Evolutionary conservation across 495 filamentous ascomycete genomes (phyloP).

Genomic region (Lasiosphaeris hirsuta): DNA sequence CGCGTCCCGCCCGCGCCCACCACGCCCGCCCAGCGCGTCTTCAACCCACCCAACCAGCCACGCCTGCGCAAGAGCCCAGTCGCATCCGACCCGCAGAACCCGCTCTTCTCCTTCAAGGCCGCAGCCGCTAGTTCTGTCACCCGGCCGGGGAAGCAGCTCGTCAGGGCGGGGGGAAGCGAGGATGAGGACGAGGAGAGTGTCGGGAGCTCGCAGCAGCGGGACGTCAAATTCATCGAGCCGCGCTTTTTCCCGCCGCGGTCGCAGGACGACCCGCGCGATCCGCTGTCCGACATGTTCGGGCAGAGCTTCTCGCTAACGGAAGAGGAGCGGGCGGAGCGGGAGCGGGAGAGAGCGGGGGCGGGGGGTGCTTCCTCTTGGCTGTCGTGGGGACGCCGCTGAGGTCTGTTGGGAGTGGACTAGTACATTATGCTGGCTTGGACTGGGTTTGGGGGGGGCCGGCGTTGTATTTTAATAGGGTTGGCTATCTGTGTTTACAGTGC

Average conservation of each 20-base stretch:
- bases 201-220: neutral
- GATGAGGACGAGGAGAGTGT: neutral
- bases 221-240: conserved; percentile 16
- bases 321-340: neutral
- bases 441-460: neutral
- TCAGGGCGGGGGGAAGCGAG: too few species aligned
- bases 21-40: conserved; percentile 59
- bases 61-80: conserved; percentile 42
- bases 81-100: neutral
- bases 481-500: too few species aligned
- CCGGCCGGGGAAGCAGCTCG: too few species aligned
- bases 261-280: conserved; percentile 19
- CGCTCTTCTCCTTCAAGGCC: neutral
- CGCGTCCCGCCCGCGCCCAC: conserved; percentile 63
- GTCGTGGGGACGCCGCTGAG: neutral
- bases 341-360: neutral
- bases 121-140: neutral
- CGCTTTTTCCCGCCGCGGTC: conserved; percentile 18
- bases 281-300: conserved; percentile 19
- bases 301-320: conserved; percentile 10
- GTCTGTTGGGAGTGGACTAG: neutral
- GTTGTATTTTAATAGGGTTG: too few species aligned
- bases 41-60: conserved; percentile 56
- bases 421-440: neutral
- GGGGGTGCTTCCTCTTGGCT: neutral